A percentile compares a stretch with the other conserved stretches of the same genome.
phyloP scores from a whole-genome alignment of 129 eudicot genomes.

The Pittosporum tobira region DNA sequence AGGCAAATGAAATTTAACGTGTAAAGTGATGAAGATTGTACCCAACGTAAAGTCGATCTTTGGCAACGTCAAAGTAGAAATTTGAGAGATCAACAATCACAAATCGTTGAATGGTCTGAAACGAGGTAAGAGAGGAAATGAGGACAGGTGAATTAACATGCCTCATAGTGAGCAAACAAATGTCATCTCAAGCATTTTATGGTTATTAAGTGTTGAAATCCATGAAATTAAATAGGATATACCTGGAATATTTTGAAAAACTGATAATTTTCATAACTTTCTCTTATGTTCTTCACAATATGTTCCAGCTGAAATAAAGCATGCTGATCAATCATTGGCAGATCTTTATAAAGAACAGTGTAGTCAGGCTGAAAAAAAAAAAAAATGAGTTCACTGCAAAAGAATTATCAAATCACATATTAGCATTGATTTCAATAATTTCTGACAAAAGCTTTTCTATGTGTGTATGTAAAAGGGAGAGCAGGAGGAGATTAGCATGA shows the following conservation, averaged over 20 bases:
- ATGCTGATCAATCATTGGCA: conserved; percentile 84
- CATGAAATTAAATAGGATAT: neutral
- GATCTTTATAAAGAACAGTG: conserved; percentile 55
- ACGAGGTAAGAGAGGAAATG: conserved; percentile 7
- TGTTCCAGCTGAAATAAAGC: conserved; percentile 79
- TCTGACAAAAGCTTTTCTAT: neutral
- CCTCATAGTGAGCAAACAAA: neutral
- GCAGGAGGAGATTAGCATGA: neutral
- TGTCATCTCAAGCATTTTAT: neutral
- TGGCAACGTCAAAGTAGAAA: conserved; percentile 89
- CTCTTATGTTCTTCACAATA: conserved; percentile 65
- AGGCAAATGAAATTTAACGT: too few species aligned
- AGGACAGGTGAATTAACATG: neutral
- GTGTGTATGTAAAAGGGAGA: neutral
- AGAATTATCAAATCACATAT: neutral
- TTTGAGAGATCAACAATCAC: conserved; percentile 94
- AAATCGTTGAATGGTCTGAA: conserved; percentile 81
- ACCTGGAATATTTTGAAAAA: conserved; percentile 96
- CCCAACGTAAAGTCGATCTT: conserved; percentile 99
- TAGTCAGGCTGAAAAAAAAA: conserved; percentile 52
- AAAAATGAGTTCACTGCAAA: neutral
- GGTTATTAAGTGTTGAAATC: neutral
- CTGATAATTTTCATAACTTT: conserved; percentile 83
- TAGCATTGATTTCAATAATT: neutral
- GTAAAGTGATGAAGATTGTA: conserved; percentile 18